Base-by-base conservation (phyloP, 257 asterid species). In the Capsicum rhomboideum region DNA sequence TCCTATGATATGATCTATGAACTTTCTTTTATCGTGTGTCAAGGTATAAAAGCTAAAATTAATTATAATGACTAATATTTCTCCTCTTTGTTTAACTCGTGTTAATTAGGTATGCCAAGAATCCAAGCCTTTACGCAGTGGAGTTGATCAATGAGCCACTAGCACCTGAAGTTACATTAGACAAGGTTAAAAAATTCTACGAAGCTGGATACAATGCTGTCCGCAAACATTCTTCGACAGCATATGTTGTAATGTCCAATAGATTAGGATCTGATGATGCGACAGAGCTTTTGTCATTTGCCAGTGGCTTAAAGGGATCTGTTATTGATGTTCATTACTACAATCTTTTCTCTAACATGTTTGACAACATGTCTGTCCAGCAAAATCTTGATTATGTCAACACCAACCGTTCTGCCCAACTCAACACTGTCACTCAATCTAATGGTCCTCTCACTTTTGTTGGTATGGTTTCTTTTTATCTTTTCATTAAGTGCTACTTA, bases 301-400 rank as follows among this genome's bases (percentile, higher is more conserved):
- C 97, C 2, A 80, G 86, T 13, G 91, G 90, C 58, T 31, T 92
- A 2, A 85, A 54, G 2, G 90, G 80, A 66, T 83, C 92, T 1
- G 98, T 90, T 2, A 83, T 94, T 54, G 97, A 93, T 78, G 94
- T 94, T 17, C 97, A 94, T 75, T 87, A 92, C 74, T 94, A 94
- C 87, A 93, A 88, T n/a, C 93, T 94, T 68, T 94, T 84, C 83
- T 29, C 86, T 0, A 17, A 8, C 10, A 58, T 42, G 0, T 91
- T 86, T 66, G 80, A 85, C 77, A 55, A 20, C 78, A 82, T 90
- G 77, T 88, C 86, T 1, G 87, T 86, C 49, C 88, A 93, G 14
- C 92, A 93, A 53, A 90, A 92, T 71, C 84, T 94, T 31, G 91
- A 93, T 12, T 90, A 75, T 37, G 86, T 93, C 82, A 42, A 82